Evolutionary conservation across 1,139 yeast genomes (phyloP), one percentile per base, ranked within the genome.

Genomic region (Sugiyamaella novakii): DNA sequence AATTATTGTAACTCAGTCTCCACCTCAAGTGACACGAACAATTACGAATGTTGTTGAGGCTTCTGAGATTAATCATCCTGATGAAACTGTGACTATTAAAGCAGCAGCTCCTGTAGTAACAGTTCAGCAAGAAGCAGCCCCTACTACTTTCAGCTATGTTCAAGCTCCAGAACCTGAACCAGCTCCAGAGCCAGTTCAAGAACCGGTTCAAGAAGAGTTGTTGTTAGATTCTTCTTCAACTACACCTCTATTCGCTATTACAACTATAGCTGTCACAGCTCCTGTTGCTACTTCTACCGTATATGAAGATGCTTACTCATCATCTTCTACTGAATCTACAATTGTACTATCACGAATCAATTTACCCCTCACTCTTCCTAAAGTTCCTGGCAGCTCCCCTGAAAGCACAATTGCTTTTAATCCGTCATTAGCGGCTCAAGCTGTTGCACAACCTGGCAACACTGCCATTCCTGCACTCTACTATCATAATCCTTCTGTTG

Each of bases 301-400:
- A 5, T 30, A 38, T 14, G 31, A 15, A 14, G 21, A 14, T 17
- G 11, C 19, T 24, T 18, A 6, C 8, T 12, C 37, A n/a, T 22
- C 25, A 3, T 30, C 44, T 22, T 41, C 36, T 14, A 27, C 24
- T 25, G 46, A 38, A 10, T 42, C 46, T 25, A 42, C 46, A 2
- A 38, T 42, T 14, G 24, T 31, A 15, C 46, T 38, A n/a, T 18
- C 40, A n/a, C 39, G 31, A 18, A 15, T 42, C 4, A 39, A 15
- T 14, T 24, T 31, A 12, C 39, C 46, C 5, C 33, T 31, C n/a
- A 27, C 15, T 17, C 33, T 42, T 12, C 46, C 46, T 12, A 27
- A 18, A 31, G 46, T 42, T 24, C 46, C 46, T 10, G 46, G 46
- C 14, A 31, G 31, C 24, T 15, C 38, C 2, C 46, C 46, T 2